These are phyloP conservation scores for Talaromyces sp. DNA, from an alignment of 2,329 filamentous ascomycete genomes.

Conservation along the genomic window DNA sequence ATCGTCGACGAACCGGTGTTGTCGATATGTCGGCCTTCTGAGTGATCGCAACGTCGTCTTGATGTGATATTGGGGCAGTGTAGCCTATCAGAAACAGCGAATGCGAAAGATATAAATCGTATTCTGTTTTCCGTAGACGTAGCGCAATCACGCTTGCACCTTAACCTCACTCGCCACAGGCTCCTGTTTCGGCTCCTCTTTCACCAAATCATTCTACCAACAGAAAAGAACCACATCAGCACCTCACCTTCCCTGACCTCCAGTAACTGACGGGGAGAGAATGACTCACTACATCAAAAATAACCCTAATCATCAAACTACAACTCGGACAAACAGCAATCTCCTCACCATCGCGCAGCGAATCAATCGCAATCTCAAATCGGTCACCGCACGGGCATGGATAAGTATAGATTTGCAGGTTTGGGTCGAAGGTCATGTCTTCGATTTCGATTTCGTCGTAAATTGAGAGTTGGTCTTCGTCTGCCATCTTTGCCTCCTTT, in stretches of 20 bases:
- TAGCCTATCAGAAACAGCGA: neutral
- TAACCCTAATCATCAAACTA: slow-evolving; percentile 92
- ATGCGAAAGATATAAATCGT: neutral
- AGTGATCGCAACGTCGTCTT: neutral
- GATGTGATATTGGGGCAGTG: neutral
- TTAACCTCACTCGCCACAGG: slow-evolving; percentile 32
- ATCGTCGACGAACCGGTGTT: neutral
- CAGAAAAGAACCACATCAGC: slow-evolving; percentile 1
- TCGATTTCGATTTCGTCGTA: slow-evolving; percentile 99
- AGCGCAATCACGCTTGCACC: slow-evolving; percentile 37
- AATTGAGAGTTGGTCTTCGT: slow-evolving; percentile 63
- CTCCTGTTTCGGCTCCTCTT: slow-evolving; percentile 18
- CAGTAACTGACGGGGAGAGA: no score
- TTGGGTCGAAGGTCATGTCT: slow-evolving; percentile 88
- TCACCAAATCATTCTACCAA: slow-evolving; percentile 16
- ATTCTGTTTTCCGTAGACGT: neutral
- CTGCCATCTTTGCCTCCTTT: slow-evolving; percentile 50
- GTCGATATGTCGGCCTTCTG: neutral
- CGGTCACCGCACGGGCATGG: slow-evolving; percentile 96
- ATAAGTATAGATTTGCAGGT: slow-evolving; percentile 86
- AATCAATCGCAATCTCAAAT: slow-evolving; percentile 83
- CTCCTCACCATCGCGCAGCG: slow-evolving; percentile 83
- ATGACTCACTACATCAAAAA: slow-evolving; percentile 73
- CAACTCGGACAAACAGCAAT: slow-evolving; percentile 98
- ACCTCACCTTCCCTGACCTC: no score